Base-by-base conservation (phyloP, 116 monocot genomes). In the Papilionanthe hybrid region DNA sequence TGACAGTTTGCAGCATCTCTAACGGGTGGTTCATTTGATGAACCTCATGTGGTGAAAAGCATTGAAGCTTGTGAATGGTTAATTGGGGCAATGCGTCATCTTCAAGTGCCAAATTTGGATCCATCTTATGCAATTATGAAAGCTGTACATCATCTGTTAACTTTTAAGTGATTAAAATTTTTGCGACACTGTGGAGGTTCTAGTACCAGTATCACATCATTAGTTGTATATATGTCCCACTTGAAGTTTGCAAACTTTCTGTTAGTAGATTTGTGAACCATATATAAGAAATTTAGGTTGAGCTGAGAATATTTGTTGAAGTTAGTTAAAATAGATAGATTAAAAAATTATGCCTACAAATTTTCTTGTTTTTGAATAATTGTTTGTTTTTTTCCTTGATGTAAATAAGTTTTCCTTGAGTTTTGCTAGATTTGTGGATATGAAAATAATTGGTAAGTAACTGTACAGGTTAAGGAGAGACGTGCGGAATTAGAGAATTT, bases 51-150 rank as follows among this genome's bases (percentile, higher is more conserved):
- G 93, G 85, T 89, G 53, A 90, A 93, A 83, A 92, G 86, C 68
- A 79, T 99, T 66, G 99, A 99, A 82, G 95, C 95, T 77, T 99
- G 95, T 83, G 99, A 99, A 86, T 99, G 99, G 99, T 86, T 99
- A 78, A 89, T 89, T 75, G 84, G 85, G 83, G 93, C 99, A 30
- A 63, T 95, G 50, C 87, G 78, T 71, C 78, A 73, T 84, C 86
- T 99, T 78, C 86, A 93, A 88, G 86, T 75, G 45, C 92, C 93
- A 58, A 87, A 85, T 77, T 79, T 93, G 83, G 95, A 99, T 84
- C 93, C 93, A 55, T 89, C 77, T 67, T 99, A 95, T 92, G 89
- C 85, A 75, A 93, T 92, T 55, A 92, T 95, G 87, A 85, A 85
- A 81, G 90, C 95, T 69, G 99, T 99, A 91, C 79, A 86, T 87